A percentile compares a stretch with the other conserved stretches of the same genome.
Evolutionary conservation across 2,329 filamentous ascomycete species (phyloP).

Genomic region (Epichloe sylvatica): DNA sequence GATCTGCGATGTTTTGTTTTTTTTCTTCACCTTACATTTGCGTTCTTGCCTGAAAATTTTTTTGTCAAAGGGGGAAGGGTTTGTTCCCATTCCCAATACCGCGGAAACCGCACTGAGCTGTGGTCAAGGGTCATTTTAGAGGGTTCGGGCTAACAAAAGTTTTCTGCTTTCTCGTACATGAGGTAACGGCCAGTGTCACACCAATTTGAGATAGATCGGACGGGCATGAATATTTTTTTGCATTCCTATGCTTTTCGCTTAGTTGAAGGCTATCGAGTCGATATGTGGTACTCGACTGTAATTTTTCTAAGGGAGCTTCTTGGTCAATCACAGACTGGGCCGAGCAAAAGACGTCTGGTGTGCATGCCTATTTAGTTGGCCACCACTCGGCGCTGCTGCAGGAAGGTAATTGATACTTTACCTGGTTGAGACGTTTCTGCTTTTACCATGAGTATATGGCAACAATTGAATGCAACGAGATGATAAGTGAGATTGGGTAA

Average conservation of each 20-base stretch:
- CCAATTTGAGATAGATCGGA: neutral
- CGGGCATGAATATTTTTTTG: neutral
- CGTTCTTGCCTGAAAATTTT: neutral
- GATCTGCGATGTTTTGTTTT: neutral
- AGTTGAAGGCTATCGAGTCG: too few relatives aligned
- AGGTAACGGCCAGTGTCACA: neutral
- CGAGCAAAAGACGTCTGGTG: too few relatives aligned
- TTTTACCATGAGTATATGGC: neutral
- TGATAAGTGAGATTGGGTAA: neutral
- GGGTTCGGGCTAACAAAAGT: neutral
- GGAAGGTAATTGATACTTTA: neutral
- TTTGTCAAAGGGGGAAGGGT: neutral
- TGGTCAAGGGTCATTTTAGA: neutral
- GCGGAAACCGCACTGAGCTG: neutral
- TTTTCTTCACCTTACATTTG: neutral
- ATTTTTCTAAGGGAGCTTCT: neutral
- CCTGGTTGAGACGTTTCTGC: neutral
- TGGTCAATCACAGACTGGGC: neutral
- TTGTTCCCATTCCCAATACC: too few relatives aligned
- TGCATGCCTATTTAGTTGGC: too few relatives aligned
- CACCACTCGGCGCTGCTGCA: neutral
- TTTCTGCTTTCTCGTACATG: neutral
- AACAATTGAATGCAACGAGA: too few relatives aligned
- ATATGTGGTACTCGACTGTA: neutral
- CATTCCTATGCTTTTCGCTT: neutral